phyloP scores from a whole-genome alignment of 768 basidiomycete genomes.

The Butyriboletus loyo region DNA sequence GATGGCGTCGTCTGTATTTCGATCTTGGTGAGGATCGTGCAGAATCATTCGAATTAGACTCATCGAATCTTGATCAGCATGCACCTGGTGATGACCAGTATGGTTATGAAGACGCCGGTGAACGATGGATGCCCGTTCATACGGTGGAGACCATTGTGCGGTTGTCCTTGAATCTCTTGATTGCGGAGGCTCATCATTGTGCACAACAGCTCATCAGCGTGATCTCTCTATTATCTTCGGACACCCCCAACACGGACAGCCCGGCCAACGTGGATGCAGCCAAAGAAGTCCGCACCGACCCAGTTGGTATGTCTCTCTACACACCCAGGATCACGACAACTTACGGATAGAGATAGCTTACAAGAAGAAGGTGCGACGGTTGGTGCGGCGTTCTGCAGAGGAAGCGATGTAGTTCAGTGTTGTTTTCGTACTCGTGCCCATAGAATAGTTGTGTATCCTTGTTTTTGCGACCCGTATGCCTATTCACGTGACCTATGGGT shows the following conservation, averaged over 20 bases:
- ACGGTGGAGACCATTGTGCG: slow-evolving; percentile 93
- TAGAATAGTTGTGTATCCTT: slow-evolving; percentile 6
- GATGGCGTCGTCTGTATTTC: slow-evolving; percentile 95
- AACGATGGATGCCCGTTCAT: slow-evolving; percentile 97
- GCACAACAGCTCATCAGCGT: slow-evolving; percentile 83
- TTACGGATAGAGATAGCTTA: slow-evolving; percentile 52
- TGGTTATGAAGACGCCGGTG: slow-evolving; percentile 94
- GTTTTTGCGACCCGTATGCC: neutral
- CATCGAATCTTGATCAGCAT: slow-evolving; percentile 51
- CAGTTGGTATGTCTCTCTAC: slow-evolving; percentile 43
- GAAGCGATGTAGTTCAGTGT: slow-evolving; percentile 69
- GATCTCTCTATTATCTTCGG: slow-evolving; percentile 91
- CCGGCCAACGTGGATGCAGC: slow-evolving; percentile 98
- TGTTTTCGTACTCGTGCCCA: neutral
- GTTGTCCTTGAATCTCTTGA: neutral
- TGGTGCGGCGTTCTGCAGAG: slow-evolving; percentile 86
- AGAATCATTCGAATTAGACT: neutral
- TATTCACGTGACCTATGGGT: slow-evolving; percentile 24
- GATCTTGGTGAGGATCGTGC: slow-evolving; percentile 62
- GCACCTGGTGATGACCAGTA: slow-evolving; percentile 96
- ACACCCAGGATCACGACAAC: neutral
- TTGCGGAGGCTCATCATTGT: neutral
- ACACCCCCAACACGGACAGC: slow-evolving; percentile 87
- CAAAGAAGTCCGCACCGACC: slow-evolving; percentile 72
- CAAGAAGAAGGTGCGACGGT: slow-evolving; percentile 92